These are phyloP conservation scores for Penicillium capsulatum DNA, from an alignment of 2,329 filamentous ascomycete genomes.

Conservation along the genomic window DNA sequence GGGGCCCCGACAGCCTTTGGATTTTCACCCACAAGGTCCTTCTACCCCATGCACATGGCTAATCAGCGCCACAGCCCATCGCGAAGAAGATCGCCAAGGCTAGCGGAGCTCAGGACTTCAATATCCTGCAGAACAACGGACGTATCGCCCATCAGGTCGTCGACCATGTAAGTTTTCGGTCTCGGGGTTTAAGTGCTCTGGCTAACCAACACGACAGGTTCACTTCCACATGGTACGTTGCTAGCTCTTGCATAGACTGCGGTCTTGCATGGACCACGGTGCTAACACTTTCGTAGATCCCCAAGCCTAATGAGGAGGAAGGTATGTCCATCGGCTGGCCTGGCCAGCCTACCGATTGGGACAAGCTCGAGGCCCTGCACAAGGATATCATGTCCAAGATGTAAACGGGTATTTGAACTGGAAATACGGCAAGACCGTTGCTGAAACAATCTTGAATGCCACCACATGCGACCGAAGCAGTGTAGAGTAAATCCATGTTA, in stretches of 20 bases:
- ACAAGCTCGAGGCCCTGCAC: constrained; percentile 69
- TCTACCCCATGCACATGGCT: constrained; percentile 9
- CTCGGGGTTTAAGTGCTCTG: not conserved
- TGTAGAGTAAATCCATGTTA: too few species aligned
- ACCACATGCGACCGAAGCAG: too few species aligned
- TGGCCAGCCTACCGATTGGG: constrained; percentile 70
- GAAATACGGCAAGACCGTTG: not conserved
- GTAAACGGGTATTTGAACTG: constrained; percentile 46
- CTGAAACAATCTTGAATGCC: too few species aligned
- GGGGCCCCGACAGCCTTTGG: not conserved
- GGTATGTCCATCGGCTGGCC: constrained; percentile 81
- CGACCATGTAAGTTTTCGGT: constrained; percentile 65
- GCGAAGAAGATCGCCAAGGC: constrained; percentile 82
- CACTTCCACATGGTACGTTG: constrained; percentile 83
- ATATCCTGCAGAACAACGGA: constrained; percentile 95
- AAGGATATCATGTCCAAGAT: constrained; percentile 90
- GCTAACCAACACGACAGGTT: constrained; percentile 51
- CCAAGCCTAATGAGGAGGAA: constrained; percentile 80
- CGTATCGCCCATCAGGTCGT: constrained; percentile 86
- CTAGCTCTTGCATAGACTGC: not conserved
- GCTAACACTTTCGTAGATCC: constrained; percentile 58
- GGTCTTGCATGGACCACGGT: not conserved
- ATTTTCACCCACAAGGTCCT: constrained; percentile 22
- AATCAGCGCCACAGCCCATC: constrained; percentile 53
- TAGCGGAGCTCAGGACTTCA: constrained; percentile 75